phyloP scores from a whole-genome alignment of 2,329 filamentous ascomycete genomes.

The Meredithiella fracta region DNA sequence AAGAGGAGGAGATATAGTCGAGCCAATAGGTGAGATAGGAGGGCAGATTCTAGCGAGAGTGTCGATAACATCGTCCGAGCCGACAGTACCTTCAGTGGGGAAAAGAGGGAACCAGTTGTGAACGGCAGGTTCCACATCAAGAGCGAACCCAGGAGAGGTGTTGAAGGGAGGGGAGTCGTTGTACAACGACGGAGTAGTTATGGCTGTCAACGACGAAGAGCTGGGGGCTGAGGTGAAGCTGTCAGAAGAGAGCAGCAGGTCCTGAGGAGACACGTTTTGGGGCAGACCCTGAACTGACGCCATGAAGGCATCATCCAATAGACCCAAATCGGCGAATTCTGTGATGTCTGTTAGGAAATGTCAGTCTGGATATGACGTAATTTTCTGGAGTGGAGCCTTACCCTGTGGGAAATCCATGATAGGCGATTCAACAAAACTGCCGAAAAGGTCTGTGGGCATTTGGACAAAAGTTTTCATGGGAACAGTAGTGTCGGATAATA shows the following conservation, averaged over 20 bases:
- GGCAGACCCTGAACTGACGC: conserved; percentile 21
- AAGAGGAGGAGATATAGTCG: conserved; percentile 1
- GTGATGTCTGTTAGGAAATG: conserved; percentile 15
- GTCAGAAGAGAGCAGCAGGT: conserved; percentile 55
- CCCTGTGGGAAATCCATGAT: conserved; percentile 11
- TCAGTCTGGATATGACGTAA: not conserved
- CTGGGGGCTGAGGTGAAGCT: conserved; percentile 57
- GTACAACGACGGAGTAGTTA: conserved; percentile 71
- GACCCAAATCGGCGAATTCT: conserved; percentile 43
- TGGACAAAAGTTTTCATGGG: not conserved
- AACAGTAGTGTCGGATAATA: not conserved
- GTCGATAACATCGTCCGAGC: conserved; percentile 17
- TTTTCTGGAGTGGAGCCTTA: not conserved
- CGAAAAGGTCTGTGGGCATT: conserved; percentile 1
- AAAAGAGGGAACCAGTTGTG: conserved; percentile 60
- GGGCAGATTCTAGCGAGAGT: not conserved
- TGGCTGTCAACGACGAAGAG: conserved; percentile 62
- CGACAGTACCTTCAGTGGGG: conserved; percentile 27
- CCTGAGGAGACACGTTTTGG: conserved; percentile 62
- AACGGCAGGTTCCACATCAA: conserved; percentile 37
- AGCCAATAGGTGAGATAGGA: conserved; percentile 5
- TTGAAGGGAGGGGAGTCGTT: conserved; percentile 62
- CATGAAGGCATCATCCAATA: conserved; percentile 33
- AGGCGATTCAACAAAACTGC: conserved; percentile 4
- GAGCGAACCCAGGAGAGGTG: conserved; percentile 60